phyloP scores from a whole-genome alignment of 2,329 filamentous ascomycete genomes.

The Aureobasidium namibiae region DNA sequence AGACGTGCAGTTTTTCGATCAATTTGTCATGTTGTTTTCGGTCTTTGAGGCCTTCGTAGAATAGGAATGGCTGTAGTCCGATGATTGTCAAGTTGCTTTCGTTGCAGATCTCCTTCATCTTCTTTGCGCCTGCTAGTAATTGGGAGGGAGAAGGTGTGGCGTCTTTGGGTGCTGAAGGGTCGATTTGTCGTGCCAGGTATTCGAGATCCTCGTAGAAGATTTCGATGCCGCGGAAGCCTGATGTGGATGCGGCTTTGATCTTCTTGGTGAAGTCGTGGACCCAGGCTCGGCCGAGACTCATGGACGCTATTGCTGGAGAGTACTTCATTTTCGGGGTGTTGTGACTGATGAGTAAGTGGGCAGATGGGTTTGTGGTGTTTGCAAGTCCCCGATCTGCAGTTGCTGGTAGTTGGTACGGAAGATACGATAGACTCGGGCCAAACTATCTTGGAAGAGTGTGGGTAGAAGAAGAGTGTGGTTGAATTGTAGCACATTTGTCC shows the following conservation, averaged over 20 bases:
- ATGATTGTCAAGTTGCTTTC: constrained; percentile 50
- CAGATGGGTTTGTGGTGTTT: no score
- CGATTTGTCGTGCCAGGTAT: constrained; percentile 46
- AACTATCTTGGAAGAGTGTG: no score
- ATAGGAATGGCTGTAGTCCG: constrained; percentile 67
- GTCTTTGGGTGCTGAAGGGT: constrained; percentile 30
- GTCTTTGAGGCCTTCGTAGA: constrained; percentile 67
- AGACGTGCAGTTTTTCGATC: constrained; percentile 57
- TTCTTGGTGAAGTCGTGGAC: constrained; percentile 61
- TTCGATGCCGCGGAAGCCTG: constrained; percentile 63
- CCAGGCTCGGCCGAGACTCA: constrained; percentile 67
- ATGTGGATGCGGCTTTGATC: constrained; percentile 56
- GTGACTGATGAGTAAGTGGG: neutral
- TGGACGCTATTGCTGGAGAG: constrained; percentile 62
- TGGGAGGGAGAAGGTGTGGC: constrained; percentile 30
- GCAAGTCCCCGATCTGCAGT: no score
- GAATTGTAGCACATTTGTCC: no score
- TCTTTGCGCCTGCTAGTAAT: constrained; percentile 46
- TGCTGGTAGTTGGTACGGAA: no score
- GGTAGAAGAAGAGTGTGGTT: no score
- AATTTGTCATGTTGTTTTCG: constrained; percentile 48
- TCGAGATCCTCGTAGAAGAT: constrained; percentile 69
- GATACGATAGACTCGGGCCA: no score
- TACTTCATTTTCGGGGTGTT: constrained; percentile 37
- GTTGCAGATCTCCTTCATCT: constrained; percentile 51